A percentile compares a stretch with the other conserved stretches of the same genome.
phyloP scores from a whole-genome alignment of 139 green algal species.

The Eudorina sp. region DNA sequence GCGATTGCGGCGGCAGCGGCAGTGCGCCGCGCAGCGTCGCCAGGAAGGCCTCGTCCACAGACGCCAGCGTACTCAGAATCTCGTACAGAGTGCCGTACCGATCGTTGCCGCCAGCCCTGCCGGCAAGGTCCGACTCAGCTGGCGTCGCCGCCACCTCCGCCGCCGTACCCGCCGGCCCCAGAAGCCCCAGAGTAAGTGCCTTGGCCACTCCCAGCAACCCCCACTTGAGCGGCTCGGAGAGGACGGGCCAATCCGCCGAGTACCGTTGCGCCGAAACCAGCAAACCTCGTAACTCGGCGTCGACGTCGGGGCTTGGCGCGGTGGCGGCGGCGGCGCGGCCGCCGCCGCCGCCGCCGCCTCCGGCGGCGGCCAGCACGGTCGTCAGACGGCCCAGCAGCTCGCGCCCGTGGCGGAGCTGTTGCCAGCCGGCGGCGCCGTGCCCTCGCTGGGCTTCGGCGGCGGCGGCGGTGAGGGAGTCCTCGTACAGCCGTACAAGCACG shows the following conservation, averaged over 20 bases:
- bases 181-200: background rate
- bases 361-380: background rate
- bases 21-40: background rate
- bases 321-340: background rate
- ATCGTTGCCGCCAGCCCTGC: constrained; percentile 13
- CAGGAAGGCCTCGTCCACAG: background rate
- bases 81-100: constrained; percentile 29
- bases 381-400: constrained; percentile 44
- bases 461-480: background rate
- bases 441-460: constrained; percentile 40
- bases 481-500: background rate
- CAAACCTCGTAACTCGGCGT: constrained; percentile 23
- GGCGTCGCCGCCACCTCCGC: background rate
- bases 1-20: background rate
- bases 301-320: background rate
- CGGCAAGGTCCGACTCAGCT: too few relatives aligned
- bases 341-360: background rate
- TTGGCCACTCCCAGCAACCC: constrained; percentile 47
- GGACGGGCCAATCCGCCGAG: constrained; percentile 3
- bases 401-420: constrained; percentile 54
- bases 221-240: constrained; percentile 45
- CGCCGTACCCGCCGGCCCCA: background rate
- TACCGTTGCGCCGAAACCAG: constrained; percentile 34
- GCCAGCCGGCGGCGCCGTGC: background rate
- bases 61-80: constrained; percentile 47